These are phyloP conservation scores for Mortierella claussenii DNA, from an alignment of 192 early-diverging fungal genomes.

Conservation along the genomic window DNA sequence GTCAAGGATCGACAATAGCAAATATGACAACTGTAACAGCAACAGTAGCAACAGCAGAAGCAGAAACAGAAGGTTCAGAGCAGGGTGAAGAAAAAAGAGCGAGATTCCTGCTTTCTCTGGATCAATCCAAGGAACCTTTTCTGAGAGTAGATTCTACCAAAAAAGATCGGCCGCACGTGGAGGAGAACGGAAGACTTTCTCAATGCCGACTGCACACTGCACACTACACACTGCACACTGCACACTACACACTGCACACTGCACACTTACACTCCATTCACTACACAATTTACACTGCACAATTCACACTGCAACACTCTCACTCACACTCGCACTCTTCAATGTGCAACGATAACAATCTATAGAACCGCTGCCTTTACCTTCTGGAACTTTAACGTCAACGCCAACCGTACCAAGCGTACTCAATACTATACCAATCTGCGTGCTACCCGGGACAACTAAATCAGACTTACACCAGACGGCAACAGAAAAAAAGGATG, in stretches of 20 bases:
- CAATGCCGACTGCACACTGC: too few species aligned
- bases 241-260: background rate
- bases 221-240: background rate
- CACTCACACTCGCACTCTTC: background rate
- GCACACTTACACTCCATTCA: background rate
- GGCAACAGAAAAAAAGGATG: too few species aligned
- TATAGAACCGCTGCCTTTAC: constrained; percentile 11
- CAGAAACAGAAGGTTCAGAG: too few species aligned
- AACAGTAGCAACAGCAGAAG: background rate
- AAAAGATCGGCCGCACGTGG: background rate
- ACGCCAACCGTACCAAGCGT: constrained; percentile 2
- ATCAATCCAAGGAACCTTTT: too few species aligned
- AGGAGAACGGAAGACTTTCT: background rate
- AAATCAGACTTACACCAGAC: background rate
- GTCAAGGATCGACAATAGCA: background rate
- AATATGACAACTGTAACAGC: background rate
- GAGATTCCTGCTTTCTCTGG: too few species aligned
- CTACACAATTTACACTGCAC: background rate
- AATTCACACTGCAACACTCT: background rate
- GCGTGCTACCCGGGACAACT: background rate
- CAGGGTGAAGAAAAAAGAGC: too few species aligned
- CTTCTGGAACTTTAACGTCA: constrained; percentile 14
- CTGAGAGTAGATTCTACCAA: too few species aligned
- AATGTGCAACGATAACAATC: too few species aligned
- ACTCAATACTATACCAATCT: constrained; percentile 16